phyloP scores from a whole-genome alignment of 768 basidiomycete genomes.

The Hysterangium stoloniferum region DNA sequence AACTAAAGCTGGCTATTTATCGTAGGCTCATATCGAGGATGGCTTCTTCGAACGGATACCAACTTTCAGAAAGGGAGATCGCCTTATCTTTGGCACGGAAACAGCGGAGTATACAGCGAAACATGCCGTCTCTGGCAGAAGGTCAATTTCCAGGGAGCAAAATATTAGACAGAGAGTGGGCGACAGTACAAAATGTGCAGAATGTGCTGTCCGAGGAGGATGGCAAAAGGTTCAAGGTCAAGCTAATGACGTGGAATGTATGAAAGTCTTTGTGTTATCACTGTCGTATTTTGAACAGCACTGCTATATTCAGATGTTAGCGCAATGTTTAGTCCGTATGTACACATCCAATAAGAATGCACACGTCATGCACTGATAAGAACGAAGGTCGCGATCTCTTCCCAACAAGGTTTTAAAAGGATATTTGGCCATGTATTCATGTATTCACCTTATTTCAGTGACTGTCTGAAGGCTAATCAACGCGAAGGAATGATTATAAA shows the following conservation, averaged over 20 bases:
- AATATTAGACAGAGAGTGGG: conserved; percentile 32
- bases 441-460: conserved; percentile 32
- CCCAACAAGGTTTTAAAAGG: conserved; percentile 33
- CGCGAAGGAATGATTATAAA: conserved; percentile 68
- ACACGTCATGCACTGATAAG: background rate
- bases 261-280: conserved; percentile 26
- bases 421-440: background rate
- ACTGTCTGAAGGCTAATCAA: conserved; percentile 69
- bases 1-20: too few relatives aligned
- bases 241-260: conserved; percentile 80
- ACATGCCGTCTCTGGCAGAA: background rate
- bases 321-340: conserved; percentile 75
- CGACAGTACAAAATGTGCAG: conserved; percentile 17
- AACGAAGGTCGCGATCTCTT: conserved; percentile 67
- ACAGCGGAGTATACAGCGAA: background rate
- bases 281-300: conserved; percentile 12
- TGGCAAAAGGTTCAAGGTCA: conserved; percentile 32
- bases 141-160: background rate
- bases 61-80: background rate
- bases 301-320: conserved; percentile 47
- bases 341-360: conserved; percentile 15
- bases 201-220: too few relatives aligned
- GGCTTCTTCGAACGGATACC: too few relatives aligned
- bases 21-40: too few relatives aligned
- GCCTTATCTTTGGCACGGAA: background rate